Percentiles rank a stretch among this genome's conserved stretches.
Conservation (phyloP, 305 asterid genomes). For the Ajuga reptans region DNA sequence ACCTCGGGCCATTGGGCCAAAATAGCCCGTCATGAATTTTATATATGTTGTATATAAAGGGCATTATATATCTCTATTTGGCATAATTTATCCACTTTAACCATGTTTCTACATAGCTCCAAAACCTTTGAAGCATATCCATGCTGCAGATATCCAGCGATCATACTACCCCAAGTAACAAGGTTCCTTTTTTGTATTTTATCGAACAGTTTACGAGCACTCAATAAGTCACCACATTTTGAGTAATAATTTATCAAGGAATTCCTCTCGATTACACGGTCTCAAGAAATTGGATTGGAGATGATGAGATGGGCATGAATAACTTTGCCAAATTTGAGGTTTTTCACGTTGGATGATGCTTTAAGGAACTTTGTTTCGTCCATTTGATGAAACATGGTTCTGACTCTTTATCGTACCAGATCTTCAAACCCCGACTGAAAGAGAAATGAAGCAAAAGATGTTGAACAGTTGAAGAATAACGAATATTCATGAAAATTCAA, state of each 20-base stretch:
- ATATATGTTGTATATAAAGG: too few relatives aligned
- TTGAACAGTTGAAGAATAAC: too few relatives aligned
- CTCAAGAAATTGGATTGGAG: slow-evolving; percentile 35
- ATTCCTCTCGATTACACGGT: slow-evolving; percentile 47
- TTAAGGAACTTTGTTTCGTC: slow-evolving; percentile 43
- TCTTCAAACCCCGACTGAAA: too few relatives aligned
- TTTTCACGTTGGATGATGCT: slow-evolving; percentile 37
- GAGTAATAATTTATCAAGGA: slow-evolving; percentile 50
- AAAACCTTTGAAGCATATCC: slow-evolving; percentile 41
- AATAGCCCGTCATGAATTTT: too few relatives aligned
- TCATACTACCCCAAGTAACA: slow-evolving; percentile 63
- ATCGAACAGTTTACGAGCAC: slow-evolving; percentile 58
- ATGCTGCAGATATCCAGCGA: slow-evolving; percentile 54
- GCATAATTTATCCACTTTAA: slow-evolving; percentile 28
- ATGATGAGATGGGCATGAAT: slow-evolving; percentile 61
- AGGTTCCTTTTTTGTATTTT: slow-evolving; percentile 53
- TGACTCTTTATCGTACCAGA: too few relatives aligned
- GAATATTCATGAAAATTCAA: too few relatives aligned
- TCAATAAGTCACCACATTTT: slow-evolving; percentile 44
- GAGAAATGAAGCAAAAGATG: too few relatives aligned
- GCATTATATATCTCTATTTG: slow-evolving; percentile 51
- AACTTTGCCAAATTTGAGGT: slow-evolving; percentile 45
- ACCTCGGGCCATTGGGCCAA: too few relatives aligned
- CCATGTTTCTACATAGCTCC: slow-evolving; percentile 41
- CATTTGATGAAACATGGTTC: neutral